These are phyloP conservation scores for Termitomyces sp. DNA, from an alignment of 768 basidiomycete genomes.

Conservation along the genomic window DNA sequence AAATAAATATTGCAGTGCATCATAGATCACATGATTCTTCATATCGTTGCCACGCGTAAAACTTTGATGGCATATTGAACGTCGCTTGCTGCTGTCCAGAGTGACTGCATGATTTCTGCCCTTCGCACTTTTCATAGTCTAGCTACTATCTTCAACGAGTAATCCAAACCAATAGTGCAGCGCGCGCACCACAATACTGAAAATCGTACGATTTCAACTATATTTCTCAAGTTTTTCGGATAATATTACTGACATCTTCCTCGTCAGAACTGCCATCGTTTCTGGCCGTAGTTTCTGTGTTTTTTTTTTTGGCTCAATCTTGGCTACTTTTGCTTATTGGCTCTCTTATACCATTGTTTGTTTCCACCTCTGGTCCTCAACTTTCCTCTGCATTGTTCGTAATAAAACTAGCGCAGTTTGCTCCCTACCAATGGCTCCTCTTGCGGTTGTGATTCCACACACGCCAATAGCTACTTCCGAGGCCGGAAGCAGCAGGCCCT, in stretches of 20 bases:
- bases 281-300: not conserved
- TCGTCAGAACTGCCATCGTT: not conserved
- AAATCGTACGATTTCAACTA: not conserved
- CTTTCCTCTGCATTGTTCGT: not conserved
- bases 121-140: conserved; percentile 3
- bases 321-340: not conserved
- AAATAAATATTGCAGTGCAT: not conserved
- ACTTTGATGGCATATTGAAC: conserved; percentile 11
- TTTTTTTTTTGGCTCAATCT: not conserved
- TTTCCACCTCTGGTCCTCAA: conserved; percentile 1
- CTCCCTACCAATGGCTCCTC: conserved; percentile 18
- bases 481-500: conserved; percentile 18
- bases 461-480: conserved; percentile 24
- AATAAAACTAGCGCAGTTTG: not conserved
- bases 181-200: conserved; percentile 5
- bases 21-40: conserved; percentile 8
- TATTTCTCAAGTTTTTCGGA: not conserved
- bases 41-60: conserved; percentile 9
- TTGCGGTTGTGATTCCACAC: conserved; percentile 23
- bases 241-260: not conserved
- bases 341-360: conserved; percentile 4
- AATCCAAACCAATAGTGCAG: conserved; percentile 12
- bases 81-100: conserved; percentile 8
- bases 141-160: conserved; percentile 2
- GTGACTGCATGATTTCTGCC: conserved; percentile 9